phyloP scores from a whole-genome alignment of 2,329 filamentous ascomycete genomes.

The Fusarium siculi region DNA sequence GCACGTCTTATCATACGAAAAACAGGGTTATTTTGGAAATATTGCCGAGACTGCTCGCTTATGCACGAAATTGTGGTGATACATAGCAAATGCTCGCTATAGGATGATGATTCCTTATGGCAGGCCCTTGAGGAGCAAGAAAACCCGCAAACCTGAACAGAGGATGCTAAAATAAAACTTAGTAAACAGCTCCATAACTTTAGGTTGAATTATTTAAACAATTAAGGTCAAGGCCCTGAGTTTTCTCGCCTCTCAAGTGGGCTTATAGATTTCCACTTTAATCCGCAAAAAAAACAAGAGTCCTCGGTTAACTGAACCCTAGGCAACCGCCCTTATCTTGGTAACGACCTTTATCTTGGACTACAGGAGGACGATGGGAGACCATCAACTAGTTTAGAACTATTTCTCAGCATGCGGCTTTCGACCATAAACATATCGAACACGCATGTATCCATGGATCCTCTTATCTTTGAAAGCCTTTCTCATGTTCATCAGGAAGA shows the following conservation, averaged over 20 bases:
- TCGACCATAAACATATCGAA: conserved; percentile 7
- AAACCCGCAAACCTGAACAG: background rate
- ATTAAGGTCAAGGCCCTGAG: too few species aligned
- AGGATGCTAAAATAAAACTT: background rate
- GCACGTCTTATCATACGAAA: background rate
- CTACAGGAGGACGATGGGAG: rapidly evolving
- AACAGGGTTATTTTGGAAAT: background rate
- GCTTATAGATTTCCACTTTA: background rate
- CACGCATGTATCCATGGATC: conserved; percentile 11
- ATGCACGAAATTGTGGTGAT: background rate
- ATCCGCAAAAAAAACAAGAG: background rate
- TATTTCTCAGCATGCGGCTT: background rate
- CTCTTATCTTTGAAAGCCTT: conserved; percentile 5
- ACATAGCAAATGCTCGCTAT: background rate
- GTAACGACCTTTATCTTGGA: background rate
- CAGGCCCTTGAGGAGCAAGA: background rate
- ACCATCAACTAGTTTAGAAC: rapidly evolving
- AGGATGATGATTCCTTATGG: background rate
- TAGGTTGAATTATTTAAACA: background rate
- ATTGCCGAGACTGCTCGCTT: background rate
- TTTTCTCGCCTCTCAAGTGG: too few species aligned
- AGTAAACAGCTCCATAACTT: background rate
- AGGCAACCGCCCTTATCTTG: background rate
- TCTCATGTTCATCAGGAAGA: conserved; percentile 10
- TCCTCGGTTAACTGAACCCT: background rate